Conservation (phyloP, 768 basidiomycete species). For the Pulveroboletus sp. region DNA sequence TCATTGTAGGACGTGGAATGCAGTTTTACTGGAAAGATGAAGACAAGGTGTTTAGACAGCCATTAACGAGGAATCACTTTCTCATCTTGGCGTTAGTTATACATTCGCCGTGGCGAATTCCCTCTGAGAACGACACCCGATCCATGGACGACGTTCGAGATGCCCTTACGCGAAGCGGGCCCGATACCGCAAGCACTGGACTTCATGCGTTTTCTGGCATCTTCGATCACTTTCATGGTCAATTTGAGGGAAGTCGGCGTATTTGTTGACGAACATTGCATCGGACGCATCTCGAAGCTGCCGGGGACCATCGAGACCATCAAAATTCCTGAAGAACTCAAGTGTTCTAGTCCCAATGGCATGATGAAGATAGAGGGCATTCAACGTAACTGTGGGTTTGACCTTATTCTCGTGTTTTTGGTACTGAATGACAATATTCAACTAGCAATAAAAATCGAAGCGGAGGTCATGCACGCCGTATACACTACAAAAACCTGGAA, state of each 20-base stretch:
- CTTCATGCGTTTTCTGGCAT: conserved; percentile 85
- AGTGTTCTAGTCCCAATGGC: conserved; percentile 49
- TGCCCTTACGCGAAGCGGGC: conserved; percentile 76
- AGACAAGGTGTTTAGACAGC: background rate
- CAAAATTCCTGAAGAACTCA: conserved; percentile 53
- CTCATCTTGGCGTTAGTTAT: background rate
- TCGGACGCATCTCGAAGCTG: conserved; percentile 63
- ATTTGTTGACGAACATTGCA: conserved; percentile 72
- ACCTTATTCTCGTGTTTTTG: background rate
- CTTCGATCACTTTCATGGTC: conserved; percentile 91
- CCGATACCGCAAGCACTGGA: conserved; percentile 83
- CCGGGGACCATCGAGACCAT: conserved; percentile 48
- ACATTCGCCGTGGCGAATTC: background rate
- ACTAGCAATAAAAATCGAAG: conserved; percentile 68
- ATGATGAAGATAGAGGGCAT: conserved; percentile 60
- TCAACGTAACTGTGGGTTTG: conserved; percentile 32
- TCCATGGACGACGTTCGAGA: conserved; percentile 85
- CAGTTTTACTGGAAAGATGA: background rate
- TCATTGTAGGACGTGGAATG: background rate
- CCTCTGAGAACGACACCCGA: conserved; percentile 13
- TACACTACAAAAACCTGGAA: background rate
- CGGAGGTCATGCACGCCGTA: conserved; percentile 72
- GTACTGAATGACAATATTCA: background rate
- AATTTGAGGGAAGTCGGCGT: conserved; percentile 73
- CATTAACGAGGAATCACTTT: background rate